Conservation (phyloP, 2,329 filamentous ascomycete species). For the Achaetomium macrosporum region DNA sequence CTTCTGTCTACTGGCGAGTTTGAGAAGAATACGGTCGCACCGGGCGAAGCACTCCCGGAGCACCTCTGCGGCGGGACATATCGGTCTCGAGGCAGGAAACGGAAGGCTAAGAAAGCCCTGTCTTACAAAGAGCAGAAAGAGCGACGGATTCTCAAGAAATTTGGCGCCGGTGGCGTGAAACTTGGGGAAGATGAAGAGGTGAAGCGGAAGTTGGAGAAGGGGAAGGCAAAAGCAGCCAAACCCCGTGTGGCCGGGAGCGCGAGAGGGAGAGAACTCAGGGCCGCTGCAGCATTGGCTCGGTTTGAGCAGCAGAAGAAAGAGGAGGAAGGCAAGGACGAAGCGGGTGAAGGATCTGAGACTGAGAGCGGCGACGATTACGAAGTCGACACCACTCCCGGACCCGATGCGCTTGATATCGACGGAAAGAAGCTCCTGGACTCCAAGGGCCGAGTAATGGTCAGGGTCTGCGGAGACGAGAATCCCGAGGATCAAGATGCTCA, state of each 20-base stretch:
- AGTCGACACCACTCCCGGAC: constrained; percentile 37
- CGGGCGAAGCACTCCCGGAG: constrained; percentile 56
- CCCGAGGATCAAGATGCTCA: constrained; percentile 49
- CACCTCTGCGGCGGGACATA: constrained; percentile 81
- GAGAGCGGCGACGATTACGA: constrained; percentile 48
- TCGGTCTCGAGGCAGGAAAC: constrained; percentile 51
- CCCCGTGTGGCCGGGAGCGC: constrained; percentile 70
- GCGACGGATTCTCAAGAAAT: constrained; percentile 66
- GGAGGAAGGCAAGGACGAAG: constrained; percentile 39
- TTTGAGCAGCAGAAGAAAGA: constrained; percentile 58
- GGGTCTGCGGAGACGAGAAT: constrained; percentile 67
- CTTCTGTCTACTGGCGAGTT: constrained; percentile 56
- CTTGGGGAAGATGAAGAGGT: constrained; percentile 64
- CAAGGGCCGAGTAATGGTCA: constrained; percentile 62
- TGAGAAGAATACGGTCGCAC: constrained; percentile 45
- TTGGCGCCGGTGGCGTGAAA: constrained; percentile 62
- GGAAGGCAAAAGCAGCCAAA: constrained; percentile 56
- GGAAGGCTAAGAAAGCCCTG: constrained; percentile 45
- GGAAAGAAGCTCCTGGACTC: constrained; percentile 59
- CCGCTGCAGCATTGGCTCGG: constrained; percentile 68
- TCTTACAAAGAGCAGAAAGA: constrained; percentile 70
- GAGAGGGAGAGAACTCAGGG: constrained; percentile 67
- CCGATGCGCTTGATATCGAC: constrained; percentile 57
- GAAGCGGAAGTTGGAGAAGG: constrained; percentile 62
- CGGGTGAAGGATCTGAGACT: constrained; percentile 32